A percentile compares a stretch with the other conserved stretches of the same genome.
Conservation (phyloP, 2,329 filamentous ascomycete species). For the Neofusicoccum umdonicola region DNA sequence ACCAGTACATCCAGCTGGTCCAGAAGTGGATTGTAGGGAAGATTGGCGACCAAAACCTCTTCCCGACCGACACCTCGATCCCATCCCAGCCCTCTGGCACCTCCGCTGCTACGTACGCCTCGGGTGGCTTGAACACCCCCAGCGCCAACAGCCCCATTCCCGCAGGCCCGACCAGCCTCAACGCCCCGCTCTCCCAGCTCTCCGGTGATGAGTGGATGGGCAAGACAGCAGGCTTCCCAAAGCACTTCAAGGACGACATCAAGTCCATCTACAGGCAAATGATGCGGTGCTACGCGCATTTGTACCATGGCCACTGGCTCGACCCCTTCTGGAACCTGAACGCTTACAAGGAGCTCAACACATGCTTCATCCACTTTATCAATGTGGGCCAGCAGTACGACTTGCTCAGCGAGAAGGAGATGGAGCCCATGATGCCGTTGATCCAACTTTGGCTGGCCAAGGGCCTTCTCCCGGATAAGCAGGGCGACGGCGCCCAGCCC, state of each 20-base stretch:
- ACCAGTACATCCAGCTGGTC: slow-evolving; percentile 91
- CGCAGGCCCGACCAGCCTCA: slow-evolving; percentile 46
- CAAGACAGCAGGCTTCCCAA: slow-evolving; percentile 72
- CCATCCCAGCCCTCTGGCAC: slow-evolving; percentile 53
- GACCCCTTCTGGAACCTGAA: slow-evolving; percentile 50
- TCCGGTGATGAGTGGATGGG: slow-evolving; percentile 77
- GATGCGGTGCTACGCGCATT: slow-evolving; percentile 55
- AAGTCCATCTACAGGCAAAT: slow-evolving; percentile 62
- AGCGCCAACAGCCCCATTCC: slow-evolving; percentile 44
- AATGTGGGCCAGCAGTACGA: slow-evolving; percentile 71
- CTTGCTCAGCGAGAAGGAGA: slow-evolving; percentile 80
- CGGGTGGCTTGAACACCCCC: slow-evolving; percentile 51
- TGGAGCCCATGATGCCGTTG: slow-evolving; percentile 93
- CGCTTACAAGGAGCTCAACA: slow-evolving; percentile 52
- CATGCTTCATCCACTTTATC: slow-evolving; percentile 54
- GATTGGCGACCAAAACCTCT: slow-evolving; percentile 84
- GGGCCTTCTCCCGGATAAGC: slow-evolving; percentile 67
- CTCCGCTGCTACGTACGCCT: slow-evolving; percentile 57
- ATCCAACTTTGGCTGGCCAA: slow-evolving; percentile 90
- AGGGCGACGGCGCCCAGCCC: not conserved
- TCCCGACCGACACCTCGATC: slow-evolving; percentile 78
- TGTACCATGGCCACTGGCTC: slow-evolving; percentile 54
- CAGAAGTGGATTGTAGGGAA: slow-evolving; percentile 98
- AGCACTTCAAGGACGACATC: slow-evolving; percentile 66
- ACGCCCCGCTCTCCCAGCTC: slow-evolving; percentile 60